Evolutionary conservation across 306 rosid genomes (phyloP).

Genomic region (Lupinus albus): DNA sequence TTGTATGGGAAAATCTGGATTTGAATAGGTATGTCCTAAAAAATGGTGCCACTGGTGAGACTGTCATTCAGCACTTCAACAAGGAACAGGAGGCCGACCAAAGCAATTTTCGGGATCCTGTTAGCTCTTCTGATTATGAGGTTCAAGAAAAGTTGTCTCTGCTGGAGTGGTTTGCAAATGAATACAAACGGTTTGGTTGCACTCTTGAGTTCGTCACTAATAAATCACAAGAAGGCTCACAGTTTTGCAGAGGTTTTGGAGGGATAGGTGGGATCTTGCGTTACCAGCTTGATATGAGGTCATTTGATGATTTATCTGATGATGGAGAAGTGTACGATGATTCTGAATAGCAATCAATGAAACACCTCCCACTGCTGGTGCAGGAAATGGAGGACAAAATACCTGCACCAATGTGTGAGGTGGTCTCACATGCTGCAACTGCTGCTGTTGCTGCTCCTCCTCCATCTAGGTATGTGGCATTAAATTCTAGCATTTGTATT

Average conservation of each 20-base stretch:
- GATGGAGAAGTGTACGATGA: conserved; percentile 56
- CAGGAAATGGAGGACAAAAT: conserved; percentile 48
- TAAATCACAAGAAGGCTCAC: conserved; percentile 94
- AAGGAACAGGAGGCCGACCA: conserved; percentile 78
- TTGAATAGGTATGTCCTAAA: conserved; percentile 70
- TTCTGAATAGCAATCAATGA: conserved; percentile 63
- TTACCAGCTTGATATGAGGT: conserved; percentile 87
- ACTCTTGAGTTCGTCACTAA: conserved; percentile 85
- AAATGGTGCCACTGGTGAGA: conserved; percentile 57
- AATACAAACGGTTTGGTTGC: conserved; percentile 80
- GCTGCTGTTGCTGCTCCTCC: conserved; percentile 36
- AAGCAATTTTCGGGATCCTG: conserved; percentile 69
- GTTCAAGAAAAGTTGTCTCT: conserved; percentile 81
- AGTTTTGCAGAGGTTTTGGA: conserved; percentile 92
- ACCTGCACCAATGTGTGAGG: conserved; percentile 52
- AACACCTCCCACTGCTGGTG: conserved; percentile 49
- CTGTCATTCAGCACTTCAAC: conserved; percentile 65
- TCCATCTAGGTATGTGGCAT: background rate
- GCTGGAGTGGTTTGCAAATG: conserved; percentile 94
- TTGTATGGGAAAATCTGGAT: conserved; percentile 94
- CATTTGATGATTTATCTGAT: conserved; percentile 80
- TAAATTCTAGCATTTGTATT: background rate
- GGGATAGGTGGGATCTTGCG: conserved; percentile 94
- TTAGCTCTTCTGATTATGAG: conserved; percentile 56
- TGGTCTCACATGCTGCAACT: conserved; percentile 43